A percentile compares a stretch with the other conserved stretches of the same genome.
Evolutionary conservation across 1,284 basidiomycete genomes (phyloP).

Genomic region (Puccinia triticina): DNA sequence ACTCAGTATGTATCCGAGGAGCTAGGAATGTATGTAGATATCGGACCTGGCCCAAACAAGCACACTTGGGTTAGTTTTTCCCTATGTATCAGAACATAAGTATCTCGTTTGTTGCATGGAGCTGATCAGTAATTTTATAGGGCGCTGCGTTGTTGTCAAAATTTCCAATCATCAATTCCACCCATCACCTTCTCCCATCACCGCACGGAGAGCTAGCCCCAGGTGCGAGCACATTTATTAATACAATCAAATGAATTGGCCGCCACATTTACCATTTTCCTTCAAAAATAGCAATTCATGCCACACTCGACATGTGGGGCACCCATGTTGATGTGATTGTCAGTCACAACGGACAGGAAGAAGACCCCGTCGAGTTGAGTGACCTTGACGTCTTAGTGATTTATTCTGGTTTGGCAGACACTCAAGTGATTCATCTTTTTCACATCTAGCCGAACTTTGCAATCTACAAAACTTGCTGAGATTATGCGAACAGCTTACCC

Average conservation of each 20-base stretch:
- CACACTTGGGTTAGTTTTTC: constrained; percentile 74
- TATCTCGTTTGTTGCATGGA: neutral
- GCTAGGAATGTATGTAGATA: constrained; percentile 70
- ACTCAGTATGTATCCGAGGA: constrained; percentile 77
- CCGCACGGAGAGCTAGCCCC: constrained; percentile 86
- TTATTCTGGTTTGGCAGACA: neutral
- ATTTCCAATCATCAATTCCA: constrained; percentile 88
- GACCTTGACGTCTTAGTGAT: neutral
- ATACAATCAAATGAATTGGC: constrained; percentile 2
- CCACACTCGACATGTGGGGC: constrained; percentile 81
- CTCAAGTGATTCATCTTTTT: neutral
- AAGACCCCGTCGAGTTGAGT: constrained; percentile 50
- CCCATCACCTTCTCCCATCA: constrained; percentile 85
- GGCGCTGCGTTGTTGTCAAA: constrained; percentile 81
- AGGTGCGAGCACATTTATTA: constrained; percentile 27
- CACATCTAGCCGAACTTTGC: constrained; percentile 80
- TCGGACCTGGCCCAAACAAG: constrained; percentile 83
- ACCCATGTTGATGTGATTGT: constrained; percentile 79
- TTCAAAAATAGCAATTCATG: constrained; percentile 71
- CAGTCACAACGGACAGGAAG: constrained; percentile 82
- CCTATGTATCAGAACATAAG: neutral
- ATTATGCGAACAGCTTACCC: constrained; percentile 76
- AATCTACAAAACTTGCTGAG: constrained; percentile 77
- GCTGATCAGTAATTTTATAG: constrained; percentile 16
- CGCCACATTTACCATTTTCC: neutral